Conservation (phyloP, 768 basidiomycete species). For the Lentinula sp. region DNA sequence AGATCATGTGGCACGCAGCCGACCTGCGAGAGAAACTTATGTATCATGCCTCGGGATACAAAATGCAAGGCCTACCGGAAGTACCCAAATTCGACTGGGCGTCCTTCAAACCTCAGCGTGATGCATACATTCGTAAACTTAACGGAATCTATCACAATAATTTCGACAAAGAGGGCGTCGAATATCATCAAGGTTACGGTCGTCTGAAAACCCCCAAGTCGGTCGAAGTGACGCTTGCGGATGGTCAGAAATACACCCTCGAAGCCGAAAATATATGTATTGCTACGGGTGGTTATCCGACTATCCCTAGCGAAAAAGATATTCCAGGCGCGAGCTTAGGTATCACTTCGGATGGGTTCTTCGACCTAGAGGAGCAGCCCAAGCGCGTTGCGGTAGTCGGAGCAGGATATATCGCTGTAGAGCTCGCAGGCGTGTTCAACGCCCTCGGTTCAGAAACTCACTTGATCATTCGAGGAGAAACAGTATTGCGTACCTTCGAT, state of each 20-base stretch:
- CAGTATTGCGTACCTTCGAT: slow-evolving; percentile 91
- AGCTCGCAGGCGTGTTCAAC: slow-evolving; percentile 92
- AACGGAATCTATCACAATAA: slow-evolving; percentile 93
- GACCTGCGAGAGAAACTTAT: slow-evolving; percentile 82
- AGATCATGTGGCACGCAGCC: slow-evolving; percentile 99
- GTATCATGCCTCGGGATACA: slow-evolving; percentile 69
- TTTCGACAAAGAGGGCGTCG: slow-evolving; percentile 81
- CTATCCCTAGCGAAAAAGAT: slow-evolving; percentile 65
- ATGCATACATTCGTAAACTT: slow-evolving; percentile 86
- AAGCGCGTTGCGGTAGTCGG: slow-evolving; percentile 92
- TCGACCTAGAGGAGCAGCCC: slow-evolving; percentile 85
- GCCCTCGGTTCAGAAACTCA: slow-evolving; percentile 90
- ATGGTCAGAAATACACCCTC: slow-evolving; percentile 67
- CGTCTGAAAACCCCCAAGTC: slow-evolving; percentile 62
- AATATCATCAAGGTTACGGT: slow-evolving; percentile 77
- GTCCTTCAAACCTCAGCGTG: slow-evolving; percentile 87
- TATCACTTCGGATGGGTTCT: slow-evolving; percentile 95
- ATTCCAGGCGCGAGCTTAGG: slow-evolving; percentile 91
- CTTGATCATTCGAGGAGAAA: slow-evolving; percentile 84
- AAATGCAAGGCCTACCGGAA: slow-evolving; percentile 51
- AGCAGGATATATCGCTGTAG: slow-evolving; percentile 97
- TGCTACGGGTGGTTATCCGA: slow-evolving; percentile 84
- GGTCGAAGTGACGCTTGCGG: slow-evolving; percentile 66
- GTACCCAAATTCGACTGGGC: slow-evolving; percentile 80
- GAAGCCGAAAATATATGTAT: slow-evolving; percentile 75